A percentile compares a stretch with the other conserved stretches of the same genome.
These are phyloP conservation scores for Colletotrichum cereale DNA, from an alignment of 2,329 filamentous ascomycete genomes.

Conservation along the genomic window DNA sequence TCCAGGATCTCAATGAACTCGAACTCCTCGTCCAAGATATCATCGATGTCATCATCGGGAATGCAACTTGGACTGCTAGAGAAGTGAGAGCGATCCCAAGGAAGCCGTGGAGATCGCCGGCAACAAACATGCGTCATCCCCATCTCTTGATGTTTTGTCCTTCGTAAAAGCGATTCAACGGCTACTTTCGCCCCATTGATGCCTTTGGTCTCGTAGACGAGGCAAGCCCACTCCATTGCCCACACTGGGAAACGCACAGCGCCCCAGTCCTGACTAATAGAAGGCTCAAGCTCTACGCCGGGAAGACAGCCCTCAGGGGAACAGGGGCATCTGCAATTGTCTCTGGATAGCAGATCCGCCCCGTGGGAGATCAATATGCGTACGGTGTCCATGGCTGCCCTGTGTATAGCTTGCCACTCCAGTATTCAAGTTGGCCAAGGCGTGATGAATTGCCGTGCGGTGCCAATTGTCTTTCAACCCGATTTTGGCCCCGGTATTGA, in stretches of 20 bases:
- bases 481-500: not conserved
- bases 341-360: not conserved
- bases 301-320: not conserved
- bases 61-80: no score
- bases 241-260: not conserved
- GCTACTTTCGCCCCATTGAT: not conserved
- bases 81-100: accelerated
- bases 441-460: not conserved
- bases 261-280: accelerated
- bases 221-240: not conserved
- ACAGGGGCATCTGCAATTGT: conserved; percentile 11
- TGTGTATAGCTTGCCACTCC: accelerated
- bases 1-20: not conserved
- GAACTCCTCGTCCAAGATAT: not conserved
- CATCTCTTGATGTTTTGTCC: not conserved
- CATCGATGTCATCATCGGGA: not conserved
- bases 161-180: not conserved
- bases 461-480: not conserved
- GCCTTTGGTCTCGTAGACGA: not conserved
- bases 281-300: not conserved
- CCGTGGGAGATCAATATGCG: not conserved
- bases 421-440: accelerated
- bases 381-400: not conserved
- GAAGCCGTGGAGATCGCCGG: not conserved
- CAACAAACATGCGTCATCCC: conserved; percentile 28